Evolutionary conservation across 352 stramenopile genomes (phyloP).

Genomic region (Hyaloperonospora brassicae): DNA sequence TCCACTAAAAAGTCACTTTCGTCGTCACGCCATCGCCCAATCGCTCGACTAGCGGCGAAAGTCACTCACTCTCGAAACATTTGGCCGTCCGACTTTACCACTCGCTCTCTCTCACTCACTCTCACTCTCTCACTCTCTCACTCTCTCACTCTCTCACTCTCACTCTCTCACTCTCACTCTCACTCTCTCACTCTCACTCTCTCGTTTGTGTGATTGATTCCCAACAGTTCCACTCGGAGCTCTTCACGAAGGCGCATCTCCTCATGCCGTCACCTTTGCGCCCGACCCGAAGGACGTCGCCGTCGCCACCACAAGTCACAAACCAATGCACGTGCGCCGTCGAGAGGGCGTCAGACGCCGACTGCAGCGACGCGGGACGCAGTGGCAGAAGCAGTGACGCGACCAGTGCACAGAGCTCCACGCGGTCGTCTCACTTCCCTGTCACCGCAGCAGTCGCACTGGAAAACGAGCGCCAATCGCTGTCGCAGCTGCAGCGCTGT

Average conservation of each 20-base stretch:
- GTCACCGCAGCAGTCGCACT: background rate
- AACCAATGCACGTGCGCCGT: constrained; percentile 63
- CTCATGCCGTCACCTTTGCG: too few relatives aligned
- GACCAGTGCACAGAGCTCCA: background rate
- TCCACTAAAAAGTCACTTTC: too few relatives aligned
- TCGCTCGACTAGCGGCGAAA: too few relatives aligned
- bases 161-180: constrained; percentile 4
- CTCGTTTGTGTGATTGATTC: too few relatives aligned
- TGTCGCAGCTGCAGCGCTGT: constrained; percentile 27
- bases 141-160: too few relatives aligned
- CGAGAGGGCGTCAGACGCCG: constrained; percentile 68
- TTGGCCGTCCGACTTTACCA: too few relatives aligned
- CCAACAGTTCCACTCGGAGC: too few relatives aligned
- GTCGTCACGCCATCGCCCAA: too few relatives aligned
- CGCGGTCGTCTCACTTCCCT: background rate
- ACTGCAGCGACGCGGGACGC: constrained; percentile 22
- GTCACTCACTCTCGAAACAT: too few relatives aligned
- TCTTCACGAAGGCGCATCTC: too few relatives aligned
- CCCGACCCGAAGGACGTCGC: background rate
- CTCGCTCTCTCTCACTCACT: background rate
- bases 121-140: too few relatives aligned
- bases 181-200: too few relatives aligned
- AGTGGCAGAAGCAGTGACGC: constrained; percentile 1
- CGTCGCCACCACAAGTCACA: constrained; percentile 15
- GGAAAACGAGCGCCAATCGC: constrained; percentile 17